Evolutionary conservation across 805 yeast species (phyloP), one percentile per base, ranked within the genome.

Genomic region (Candida maris): DNA sequence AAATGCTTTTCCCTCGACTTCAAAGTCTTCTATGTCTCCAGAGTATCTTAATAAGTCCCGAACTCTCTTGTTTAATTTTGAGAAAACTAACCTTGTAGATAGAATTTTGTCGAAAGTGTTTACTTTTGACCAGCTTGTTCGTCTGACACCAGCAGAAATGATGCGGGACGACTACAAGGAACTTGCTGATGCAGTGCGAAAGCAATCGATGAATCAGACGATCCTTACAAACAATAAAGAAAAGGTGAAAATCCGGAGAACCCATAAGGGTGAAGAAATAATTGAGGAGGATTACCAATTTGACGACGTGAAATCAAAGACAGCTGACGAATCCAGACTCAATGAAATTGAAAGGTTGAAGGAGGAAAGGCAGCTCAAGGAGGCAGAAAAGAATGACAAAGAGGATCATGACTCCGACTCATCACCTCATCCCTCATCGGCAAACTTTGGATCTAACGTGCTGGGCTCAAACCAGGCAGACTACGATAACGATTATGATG

Each of bases 241-340:
- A 35, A 76, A 69, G 21, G 87, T 87, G 13, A 71, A 79, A 30
- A 76, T 85, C 46, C 70, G 86, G 47, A 71, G 87, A 50, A 85
- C 96, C 3, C 95, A 87, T 56, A 85, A 83, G 57, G 96, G 96
- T 18, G 95, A 88, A 43, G 89, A 84, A 52, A 57, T 84, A n/a
- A 70, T 85, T 5, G 94, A 83, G 27, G 75, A 69, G 17, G 74
- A 68, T 26, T 57, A 54, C 32, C 57, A 55, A 24, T 52, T 54
- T 41, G 53, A 51, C 35, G 51, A 51, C 31, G 34, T 48, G 8
- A 44, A 28, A 7, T 38, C 51, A 5, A 37, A 39, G 32, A 39
- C 41, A 24, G 51, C 46, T 13, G 52, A 50, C 17, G 50, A 51
- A 41, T 42, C 48, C 13, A 40, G 56, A 35, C 38, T 48, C 30